Conservation (phyloP, 805 yeast genomes). For the Lachancea sp. region DNA sequence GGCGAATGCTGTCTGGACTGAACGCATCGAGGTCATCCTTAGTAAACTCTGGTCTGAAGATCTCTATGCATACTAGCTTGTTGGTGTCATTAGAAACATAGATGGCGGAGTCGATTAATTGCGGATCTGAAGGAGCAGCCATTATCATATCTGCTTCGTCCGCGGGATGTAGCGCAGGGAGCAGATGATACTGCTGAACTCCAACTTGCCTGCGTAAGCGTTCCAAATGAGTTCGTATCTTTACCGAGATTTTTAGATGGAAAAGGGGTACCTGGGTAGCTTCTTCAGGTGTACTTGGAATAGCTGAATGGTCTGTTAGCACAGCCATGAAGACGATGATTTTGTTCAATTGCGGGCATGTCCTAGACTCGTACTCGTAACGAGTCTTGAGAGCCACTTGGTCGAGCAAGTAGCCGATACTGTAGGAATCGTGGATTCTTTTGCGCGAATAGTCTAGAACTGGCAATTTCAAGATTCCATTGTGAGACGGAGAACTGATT, state of each 20-base stretch:
- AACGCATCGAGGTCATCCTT: slow-evolving; percentile 39
- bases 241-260: slow-evolving; percentile 35
- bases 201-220: slow-evolving; percentile 27
- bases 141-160: slow-evolving; percentile 29
- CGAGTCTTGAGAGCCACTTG: slow-evolving; percentile 28
- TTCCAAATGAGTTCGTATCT: slow-evolving; percentile 26
- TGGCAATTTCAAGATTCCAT: slow-evolving; percentile 29
- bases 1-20: slow-evolving; percentile 43
- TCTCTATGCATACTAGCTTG: slow-evolving; percentile 45
- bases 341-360: slow-evolving; percentile 27
- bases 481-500: slow-evolving; percentile 9
- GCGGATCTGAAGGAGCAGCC: slow-evolving; percentile 28
- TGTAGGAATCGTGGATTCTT: slow-evolving; percentile 16
- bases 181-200: slow-evolving; percentile 30
- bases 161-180: slow-evolving; percentile 26
- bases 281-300: slow-evolving; percentile 12
- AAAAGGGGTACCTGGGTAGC: slow-evolving; percentile 22
- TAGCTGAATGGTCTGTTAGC: slow-evolving; percentile 18
- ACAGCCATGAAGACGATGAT: slow-evolving; percentile 31
- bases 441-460: slow-evolving; percentile 31
- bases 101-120: slow-evolving; percentile 40
- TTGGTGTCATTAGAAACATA: slow-evolving; percentile 42
- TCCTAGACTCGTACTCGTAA: slow-evolving; percentile 23
- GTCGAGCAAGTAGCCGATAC: slow-evolving; percentile 27
- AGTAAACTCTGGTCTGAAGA: slow-evolving; percentile 46